Evolutionary conservation across 2,329 filamentous ascomycete species (phyloP).

Genomic region (Nemania abortiva): DNA sequence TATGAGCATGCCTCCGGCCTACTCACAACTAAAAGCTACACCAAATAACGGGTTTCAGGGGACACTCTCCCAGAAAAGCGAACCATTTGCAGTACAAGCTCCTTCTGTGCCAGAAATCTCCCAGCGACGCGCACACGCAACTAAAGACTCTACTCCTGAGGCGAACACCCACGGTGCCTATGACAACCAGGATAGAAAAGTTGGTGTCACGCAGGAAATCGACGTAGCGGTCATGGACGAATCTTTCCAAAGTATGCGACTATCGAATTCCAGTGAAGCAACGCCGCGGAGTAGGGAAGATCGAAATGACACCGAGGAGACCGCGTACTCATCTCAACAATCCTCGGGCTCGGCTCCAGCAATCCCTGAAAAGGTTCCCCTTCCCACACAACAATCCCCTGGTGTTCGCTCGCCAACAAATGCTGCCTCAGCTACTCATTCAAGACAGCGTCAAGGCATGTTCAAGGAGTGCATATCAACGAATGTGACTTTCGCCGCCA

Average conservation of each 20-base stretch:
- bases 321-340: neutral
- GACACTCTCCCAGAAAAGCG: neutral
- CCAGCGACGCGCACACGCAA: neutral
- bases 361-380: neutral
- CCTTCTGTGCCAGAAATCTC: neutral
- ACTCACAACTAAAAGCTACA: neutral
- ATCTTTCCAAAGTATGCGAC: slow-evolving; percentile 20
- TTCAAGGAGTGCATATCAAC: slow-evolving; percentile 26
- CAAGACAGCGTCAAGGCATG: slow-evolving; percentile 7
- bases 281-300: neutral
- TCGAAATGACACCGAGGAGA: neutral
- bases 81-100: neutral
- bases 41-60: neutral
- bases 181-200: neutral
- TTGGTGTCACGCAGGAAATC: neutral
- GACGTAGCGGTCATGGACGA: slow-evolving; percentile 12
- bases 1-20: neutral
- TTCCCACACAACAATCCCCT: neutral
- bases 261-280: neutral
- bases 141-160: neutral
- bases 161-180: neutral
- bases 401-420: neutral
- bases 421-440: neutral
- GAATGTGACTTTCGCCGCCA: slow-evolving; percentile 18
- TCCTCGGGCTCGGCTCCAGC: neutral